Evolutionary conservation across 441 rosid species (phyloP).

Genomic region (Populus hybrid): DNA sequence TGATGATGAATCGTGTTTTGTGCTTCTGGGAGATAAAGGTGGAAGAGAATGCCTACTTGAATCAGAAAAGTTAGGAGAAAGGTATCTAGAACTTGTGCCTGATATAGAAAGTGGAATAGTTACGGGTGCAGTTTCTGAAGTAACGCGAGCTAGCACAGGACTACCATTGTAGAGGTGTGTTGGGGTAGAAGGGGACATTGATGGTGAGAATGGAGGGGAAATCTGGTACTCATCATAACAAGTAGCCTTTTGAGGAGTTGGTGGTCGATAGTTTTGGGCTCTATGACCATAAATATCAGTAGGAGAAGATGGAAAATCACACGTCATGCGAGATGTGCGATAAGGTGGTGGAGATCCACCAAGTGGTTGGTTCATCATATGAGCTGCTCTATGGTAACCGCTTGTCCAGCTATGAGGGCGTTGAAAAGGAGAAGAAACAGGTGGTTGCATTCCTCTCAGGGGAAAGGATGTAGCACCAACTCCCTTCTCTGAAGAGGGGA

Average conservation of each 20-base stretch:
- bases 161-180: slow-evolving; percentile 38
- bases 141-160: slow-evolving; percentile 36
- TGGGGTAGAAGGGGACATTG: slow-evolving; percentile 70
- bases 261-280: slow-evolving; percentile 37
- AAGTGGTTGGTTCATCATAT: slow-evolving; percentile 38
- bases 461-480: slow-evolving; percentile 56
- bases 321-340: slow-evolving; percentile 34
- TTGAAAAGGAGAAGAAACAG: slow-evolving; percentile 45
- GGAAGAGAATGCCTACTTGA: slow-evolving; percentile 76
- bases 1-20: slow-evolving; percentile 61
- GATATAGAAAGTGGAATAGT: slow-evolving; percentile 62
- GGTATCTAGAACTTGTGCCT: slow-evolving; percentile 43
- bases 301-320: slow-evolving; percentile 52
- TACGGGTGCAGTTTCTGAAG: slow-evolving; percentile 80
- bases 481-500: slow-evolving; percentile 62
- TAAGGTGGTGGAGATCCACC: slow-evolving; percentile 56
- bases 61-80: slow-evolving; percentile 75
- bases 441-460: slow-evolving; percentile 44
- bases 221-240: slow-evolving; percentile 66
- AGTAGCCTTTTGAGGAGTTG: slow-evolving; percentile 28
- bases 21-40: slow-evolving; percentile 74
- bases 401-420: slow-evolving; percentile 95
- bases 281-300: slow-evolving; percentile 41
- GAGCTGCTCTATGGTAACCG: slow-evolving; percentile 66
- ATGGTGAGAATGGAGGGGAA: slow-evolving; percentile 87